These are phyloP conservation scores for Paraphaeosphaeria sporulosa DNA, from an alignment of 2,329 filamentous ascomycete genomes.

Conservation along the genomic window DNA sequence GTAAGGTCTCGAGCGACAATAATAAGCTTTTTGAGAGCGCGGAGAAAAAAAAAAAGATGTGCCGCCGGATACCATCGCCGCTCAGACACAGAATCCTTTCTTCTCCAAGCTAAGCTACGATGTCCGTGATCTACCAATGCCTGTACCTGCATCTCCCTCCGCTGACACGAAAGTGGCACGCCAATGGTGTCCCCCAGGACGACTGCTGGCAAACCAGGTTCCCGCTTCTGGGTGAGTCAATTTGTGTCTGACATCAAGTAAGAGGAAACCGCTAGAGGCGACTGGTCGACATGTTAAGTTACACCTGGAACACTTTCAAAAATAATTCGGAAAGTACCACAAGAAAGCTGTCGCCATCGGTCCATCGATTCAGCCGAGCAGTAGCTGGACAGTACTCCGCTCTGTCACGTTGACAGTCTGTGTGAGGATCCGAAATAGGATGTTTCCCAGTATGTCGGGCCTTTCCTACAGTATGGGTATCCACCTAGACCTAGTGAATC, in stretches of 20 bases:
- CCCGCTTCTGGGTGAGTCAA: too few species aligned
- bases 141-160: background rate
- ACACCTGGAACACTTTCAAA: background rate
- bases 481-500: background rate
- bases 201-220: background rate
- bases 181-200: background rate
- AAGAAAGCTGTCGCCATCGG: background rate
- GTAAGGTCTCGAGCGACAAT: background rate
- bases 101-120: constrained; percentile 3
- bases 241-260: background rate
- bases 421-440: too few species aligned
- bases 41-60: background rate
- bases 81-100: background rate
- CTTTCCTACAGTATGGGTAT: background rate
- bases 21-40: background rate
- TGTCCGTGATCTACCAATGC: background rate
- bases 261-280: background rate
- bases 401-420: background rate
- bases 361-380: background rate
- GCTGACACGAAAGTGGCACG: background rate
- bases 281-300: background rate
- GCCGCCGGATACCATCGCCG: background rate
- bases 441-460: too few species aligned
- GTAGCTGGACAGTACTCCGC: background rate
- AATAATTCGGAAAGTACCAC: background rate